Conservation (phyloP, 2,329 filamentous ascomycete genomes). For the Diatrype stigma region DNA sequence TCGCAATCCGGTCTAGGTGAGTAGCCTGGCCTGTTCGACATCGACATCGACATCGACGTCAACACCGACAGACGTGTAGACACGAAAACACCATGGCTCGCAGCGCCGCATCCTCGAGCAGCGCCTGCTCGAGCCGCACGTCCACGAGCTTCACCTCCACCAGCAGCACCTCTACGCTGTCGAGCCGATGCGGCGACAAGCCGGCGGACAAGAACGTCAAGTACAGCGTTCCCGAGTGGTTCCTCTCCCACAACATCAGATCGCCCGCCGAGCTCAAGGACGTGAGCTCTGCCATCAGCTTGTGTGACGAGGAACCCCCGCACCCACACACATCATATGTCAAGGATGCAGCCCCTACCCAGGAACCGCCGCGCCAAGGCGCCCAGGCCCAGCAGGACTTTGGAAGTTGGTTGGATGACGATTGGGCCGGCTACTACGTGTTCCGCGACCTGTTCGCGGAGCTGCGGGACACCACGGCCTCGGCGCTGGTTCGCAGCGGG, state of each 20-base stretch:
- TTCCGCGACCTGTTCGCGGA: not conserved
- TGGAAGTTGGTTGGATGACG: not conserved
- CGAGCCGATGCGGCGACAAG: not conserved
- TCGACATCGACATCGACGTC: no score
- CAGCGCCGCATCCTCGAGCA: not conserved
- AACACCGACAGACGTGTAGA: no score
- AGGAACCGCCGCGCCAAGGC: no score
- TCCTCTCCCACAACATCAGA: not conserved
- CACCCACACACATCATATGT: not conserved
- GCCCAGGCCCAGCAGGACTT: not conserved
- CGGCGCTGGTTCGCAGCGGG: not conserved
- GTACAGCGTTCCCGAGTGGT: not conserved
- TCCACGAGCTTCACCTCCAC: not conserved
- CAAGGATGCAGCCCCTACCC: not conserved
- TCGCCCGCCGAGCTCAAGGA: not conserved
- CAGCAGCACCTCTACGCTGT: not conserved
- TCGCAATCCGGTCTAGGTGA: no score
- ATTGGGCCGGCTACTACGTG: not conserved
- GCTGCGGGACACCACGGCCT: not conserved
- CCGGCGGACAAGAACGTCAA: not conserved
- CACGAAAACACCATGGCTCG: not conserved
- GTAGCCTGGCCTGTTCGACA: no score
- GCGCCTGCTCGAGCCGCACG: not conserved
- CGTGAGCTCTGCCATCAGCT: not conserved
- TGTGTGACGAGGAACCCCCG: not conserved